These are phyloP conservation scores for Biscogniauxia sp. DNA, from an alignment of 2,329 filamentous ascomycete species.

Conservation along the genomic window DNA sequence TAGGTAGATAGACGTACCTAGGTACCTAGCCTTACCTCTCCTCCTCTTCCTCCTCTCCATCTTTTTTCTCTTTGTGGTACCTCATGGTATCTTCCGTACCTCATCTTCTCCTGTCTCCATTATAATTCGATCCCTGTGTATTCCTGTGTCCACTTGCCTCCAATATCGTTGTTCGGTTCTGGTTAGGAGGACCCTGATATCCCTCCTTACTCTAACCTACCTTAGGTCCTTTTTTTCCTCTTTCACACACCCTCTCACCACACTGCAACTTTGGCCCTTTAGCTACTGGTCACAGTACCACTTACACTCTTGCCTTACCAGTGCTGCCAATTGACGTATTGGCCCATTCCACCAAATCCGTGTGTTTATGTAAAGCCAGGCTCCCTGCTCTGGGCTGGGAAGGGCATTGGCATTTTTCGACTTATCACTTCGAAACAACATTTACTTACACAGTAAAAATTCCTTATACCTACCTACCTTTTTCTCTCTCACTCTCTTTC, in stretches of 20 bases:
- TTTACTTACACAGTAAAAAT: no score
- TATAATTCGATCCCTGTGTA: constrained; percentile 24
- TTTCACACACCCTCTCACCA: constrained; percentile 10
- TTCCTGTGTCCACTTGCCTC: constrained; percentile 22
- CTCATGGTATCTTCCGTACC: constrained; percentile 12
- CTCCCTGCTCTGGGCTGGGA: constrained; percentile 10
- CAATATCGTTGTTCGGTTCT: constrained; percentile 23
- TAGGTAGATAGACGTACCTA: no score
- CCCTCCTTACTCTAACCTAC: constrained; percentile 17
- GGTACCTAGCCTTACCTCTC: no score
- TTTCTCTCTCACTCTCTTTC: no score
- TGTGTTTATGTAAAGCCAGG: constrained; percentile 29
- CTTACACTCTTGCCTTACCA: constrained; percentile 15
- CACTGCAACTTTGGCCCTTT: constrained; percentile 13
- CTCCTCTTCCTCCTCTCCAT: background rate
- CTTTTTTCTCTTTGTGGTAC: background rate
- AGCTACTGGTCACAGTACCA: constrained; percentile 1
- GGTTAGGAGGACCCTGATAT: constrained; percentile 29
- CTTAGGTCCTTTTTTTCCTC: background rate
- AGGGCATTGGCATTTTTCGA: background rate
- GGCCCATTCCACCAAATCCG: constrained; percentile 27
- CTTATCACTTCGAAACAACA: background rate
- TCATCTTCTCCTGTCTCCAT: constrained; percentile 22
- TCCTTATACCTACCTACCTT: background rate
- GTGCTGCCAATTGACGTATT: constrained; percentile 34